Evolutionary conservation across 352 stramenopile genomes (phyloP).

Genomic region (Phytophthora boehmeriae): DNA sequence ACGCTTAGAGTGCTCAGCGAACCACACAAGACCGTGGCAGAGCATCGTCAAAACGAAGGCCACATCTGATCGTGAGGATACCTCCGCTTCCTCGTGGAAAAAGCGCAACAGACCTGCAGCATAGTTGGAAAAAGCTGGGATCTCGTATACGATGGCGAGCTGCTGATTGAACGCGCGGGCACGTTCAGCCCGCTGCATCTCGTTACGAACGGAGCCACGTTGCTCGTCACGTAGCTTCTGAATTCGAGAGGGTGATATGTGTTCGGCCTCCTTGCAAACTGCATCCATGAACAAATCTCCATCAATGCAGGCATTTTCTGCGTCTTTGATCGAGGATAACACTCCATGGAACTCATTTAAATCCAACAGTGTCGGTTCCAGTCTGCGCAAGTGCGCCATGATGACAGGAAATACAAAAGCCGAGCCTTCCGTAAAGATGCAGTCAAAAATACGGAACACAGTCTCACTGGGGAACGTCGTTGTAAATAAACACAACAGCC

Average conservation of each 20-base stretch:
- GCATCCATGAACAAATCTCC: constrained; percentile 62
- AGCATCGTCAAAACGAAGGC: constrained; percentile 81
- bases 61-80: constrained; percentile 72
- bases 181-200: constrained; percentile 73
- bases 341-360: constrained; percentile 75
- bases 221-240: constrained; percentile 56
- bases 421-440: constrained; percentile 82
- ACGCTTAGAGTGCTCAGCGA: constrained; percentile 76
- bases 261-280: constrained; percentile 50
- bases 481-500: constrained; percentile 91
- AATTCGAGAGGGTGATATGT: constrained; percentile 44
- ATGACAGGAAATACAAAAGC: constrained; percentile 87
- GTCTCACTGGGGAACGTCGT: constrained; percentile 90
- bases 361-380: constrained; percentile 55
- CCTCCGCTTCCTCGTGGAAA: constrained; percentile 78
- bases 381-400: constrained; percentile 71
- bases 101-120: constrained; percentile 69
- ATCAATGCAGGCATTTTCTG: constrained; percentile 68
- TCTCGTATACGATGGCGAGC: constrained; percentile 75
- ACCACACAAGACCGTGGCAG: constrained; percentile 82
- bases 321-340: constrained; percentile 75
- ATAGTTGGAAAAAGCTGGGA: constrained; percentile 77
- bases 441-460: constrained; percentile 89
- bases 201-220: constrained; percentile 60
- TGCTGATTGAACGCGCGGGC: constrained; percentile 69